phyloP scores from a whole-genome alignment of 257 asterid genomes.

The Ballota nigra region DNA sequence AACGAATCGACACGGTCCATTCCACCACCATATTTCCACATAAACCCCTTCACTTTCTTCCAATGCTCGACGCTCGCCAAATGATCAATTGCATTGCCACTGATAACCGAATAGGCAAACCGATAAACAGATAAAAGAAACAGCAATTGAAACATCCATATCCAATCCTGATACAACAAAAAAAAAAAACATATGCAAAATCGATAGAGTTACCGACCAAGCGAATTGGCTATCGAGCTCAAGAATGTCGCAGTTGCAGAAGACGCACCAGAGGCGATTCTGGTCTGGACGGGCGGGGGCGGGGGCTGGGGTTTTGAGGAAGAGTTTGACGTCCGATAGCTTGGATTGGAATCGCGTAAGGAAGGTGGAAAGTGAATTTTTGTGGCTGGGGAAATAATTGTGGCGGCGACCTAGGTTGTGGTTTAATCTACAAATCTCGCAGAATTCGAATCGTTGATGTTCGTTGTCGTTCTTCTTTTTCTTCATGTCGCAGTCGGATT shows the following conservation, averaged over 20 bases:
- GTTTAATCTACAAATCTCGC: constrained; percentile 70
- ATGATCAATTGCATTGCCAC: constrained; percentile 66
- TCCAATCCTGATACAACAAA: neutral
- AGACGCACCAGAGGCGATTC: constrained; percentile 73
- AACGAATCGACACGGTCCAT: constrained; percentile 54
- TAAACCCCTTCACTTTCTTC: constrained; percentile 72
- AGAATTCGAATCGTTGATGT: constrained; percentile 51
- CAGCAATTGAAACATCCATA: constrained; percentile 2
- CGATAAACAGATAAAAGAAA: neutral
- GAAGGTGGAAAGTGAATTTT: constrained; percentile 49
- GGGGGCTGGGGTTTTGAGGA: constrained; percentile 52
- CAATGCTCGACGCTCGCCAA: constrained; percentile 75
- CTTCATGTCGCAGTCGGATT: constrained; percentile 14
- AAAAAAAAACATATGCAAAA: neutral
- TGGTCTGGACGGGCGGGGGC: constrained; percentile 47
- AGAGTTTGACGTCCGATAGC: constrained; percentile 49
- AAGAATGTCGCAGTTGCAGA: constrained; percentile 59
- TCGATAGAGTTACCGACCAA: constrained; percentile 37
- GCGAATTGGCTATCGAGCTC: constrained; percentile 59
- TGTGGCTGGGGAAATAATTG: constrained; percentile 70
- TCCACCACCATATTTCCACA: constrained; percentile 79
- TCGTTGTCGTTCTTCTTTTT: neutral
- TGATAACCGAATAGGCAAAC: constrained; percentile 22
- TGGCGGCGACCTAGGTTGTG: constrained; percentile 85
- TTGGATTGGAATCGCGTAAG: constrained; percentile 77